Base-by-base conservation (phyloP, 1,284 basidiomycete species). In the Earliella scabrosa region DNA sequence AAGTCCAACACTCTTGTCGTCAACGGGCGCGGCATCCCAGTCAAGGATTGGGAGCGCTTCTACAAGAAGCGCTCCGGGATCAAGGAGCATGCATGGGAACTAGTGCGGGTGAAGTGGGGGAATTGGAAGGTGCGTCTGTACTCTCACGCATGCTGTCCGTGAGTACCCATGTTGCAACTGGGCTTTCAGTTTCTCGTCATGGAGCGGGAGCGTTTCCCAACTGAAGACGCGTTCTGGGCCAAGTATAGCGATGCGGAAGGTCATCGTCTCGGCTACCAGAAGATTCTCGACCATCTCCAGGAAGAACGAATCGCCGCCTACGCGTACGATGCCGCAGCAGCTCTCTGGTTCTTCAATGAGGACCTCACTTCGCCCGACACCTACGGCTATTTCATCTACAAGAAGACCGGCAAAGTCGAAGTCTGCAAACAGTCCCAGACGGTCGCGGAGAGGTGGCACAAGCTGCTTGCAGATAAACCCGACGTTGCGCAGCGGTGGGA, bases 31-130 rank as follows among this genome's bases (percentile, higher is more conserved):
- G 62, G 64, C 6, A 66, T 68, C 13, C 60, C 64, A 0, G 36
- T 67, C 44, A 61, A 63, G 36, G 39, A 66, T 45, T 67, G 64
- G 67, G 49, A 45, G 4, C 32, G 26, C 31, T 52, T 68, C 47
- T 68, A 65, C 55, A 57, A 66, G 50, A 61, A 54, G 32, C 34
- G 39, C 13, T 32, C 36, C 2, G 52, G 57, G 0, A 45, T 54
- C 35, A 36, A 36, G 35, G 9, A 36, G 35, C 16, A 10, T n/a
- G 35, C 35, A n/a, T 36, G 35, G 35, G 35, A 36, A 5, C 35
- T 9, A 5, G 35, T 36, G 35, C 35, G 35, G 5, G 35, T 36
- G 16, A 9, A 36, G n/a, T 36, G 35, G 35, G 35, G 35, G 5
- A 9, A 36, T 13, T 36, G 35, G 35, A 36, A 36, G 35, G 35